Conservation (phyloP, 2,329 filamentous ascomycete species). For the Penicillium palitans region DNA sequence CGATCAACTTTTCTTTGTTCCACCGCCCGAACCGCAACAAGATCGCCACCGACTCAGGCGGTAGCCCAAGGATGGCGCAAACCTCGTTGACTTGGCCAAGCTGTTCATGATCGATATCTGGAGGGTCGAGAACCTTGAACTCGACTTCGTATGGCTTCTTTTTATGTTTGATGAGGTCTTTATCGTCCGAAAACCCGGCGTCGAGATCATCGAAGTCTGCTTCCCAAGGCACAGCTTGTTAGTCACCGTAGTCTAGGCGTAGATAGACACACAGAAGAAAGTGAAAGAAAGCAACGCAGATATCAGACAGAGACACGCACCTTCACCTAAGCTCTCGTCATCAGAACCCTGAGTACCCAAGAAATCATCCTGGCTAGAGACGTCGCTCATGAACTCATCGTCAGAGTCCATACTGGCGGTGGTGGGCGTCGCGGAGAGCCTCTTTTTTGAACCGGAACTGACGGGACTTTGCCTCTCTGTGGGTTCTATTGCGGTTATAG, state of each 20-base stretch:
- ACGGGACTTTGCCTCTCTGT: conserved; percentile 21
- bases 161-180: conserved; percentile 69
- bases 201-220: conserved; percentile 61
- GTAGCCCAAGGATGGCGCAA: conserved; percentile 84
- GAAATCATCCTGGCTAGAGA: conserved; percentile 73
- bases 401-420: conserved; percentile 82
- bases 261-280: neutral
- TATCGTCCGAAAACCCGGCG: conserved; percentile 64
- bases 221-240: neutral
- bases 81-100: conserved; percentile 85
- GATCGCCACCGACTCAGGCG: conserved; percentile 86
- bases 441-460: conserved; percentile 24
- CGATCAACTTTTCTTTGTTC: conserved; percentile 94
- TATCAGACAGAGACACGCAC: conserved; percentile 29
- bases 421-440: conserved; percentile 46
- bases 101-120: conserved; percentile 82
- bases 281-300: neutral
- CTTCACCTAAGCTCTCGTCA: conserved; percentile 56
- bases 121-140: conserved; percentile 76
- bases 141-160: conserved; percentile 79
- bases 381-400: conserved; percentile 85
- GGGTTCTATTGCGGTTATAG: conserved; percentile 7
- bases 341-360: conserved; percentile 70
- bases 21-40: conserved; percentile 85
- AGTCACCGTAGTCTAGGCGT: conserved; percentile 2